A percentile compares a stretch with the other conserved stretches of the same genome.
Conservation (phyloP, 192 early-diverging fungal genomes). For the Coemansia sp. region DNA sequence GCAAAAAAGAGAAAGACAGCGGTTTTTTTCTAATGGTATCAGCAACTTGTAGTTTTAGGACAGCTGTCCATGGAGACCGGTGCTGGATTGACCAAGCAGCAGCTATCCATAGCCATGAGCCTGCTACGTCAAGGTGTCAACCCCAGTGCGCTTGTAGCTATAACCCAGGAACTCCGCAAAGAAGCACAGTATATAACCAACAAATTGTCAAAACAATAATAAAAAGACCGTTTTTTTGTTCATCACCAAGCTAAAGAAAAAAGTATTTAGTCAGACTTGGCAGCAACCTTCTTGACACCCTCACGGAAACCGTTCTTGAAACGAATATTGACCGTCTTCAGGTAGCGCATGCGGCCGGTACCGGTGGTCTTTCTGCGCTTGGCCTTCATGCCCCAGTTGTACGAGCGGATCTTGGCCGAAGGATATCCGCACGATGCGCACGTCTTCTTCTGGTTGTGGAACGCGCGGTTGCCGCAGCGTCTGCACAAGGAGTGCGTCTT, state of each 20-base stretch:
- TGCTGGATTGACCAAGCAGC: constrained; percentile 40
- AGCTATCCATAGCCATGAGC: constrained; percentile 38
- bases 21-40: too few relatives aligned
- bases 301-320: constrained; percentile 99
- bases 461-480: constrained; percentile 93
- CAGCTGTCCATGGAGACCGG: constrained; percentile 34
- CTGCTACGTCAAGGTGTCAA: constrained; percentile 47
- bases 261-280: constrained; percentile 25
- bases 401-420: constrained; percentile 94
- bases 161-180: constrained; percentile 45
- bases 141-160: constrained; percentile 42
- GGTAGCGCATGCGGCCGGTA: constrained; percentile 96
- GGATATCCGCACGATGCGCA: constrained; percentile 99
- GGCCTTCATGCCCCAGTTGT: constrained; percentile 96
- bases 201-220: constrained; percentile 1
- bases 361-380: constrained; percentile 99
- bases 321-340: constrained; percentile 87
- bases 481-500: constrained; percentile 99
- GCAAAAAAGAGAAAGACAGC: background rate
- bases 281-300: constrained; percentile 41
- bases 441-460: constrained; percentile 99
- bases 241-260: background rate
- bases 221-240: background rate
- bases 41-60: constrained; percentile 47
- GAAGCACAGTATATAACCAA: constrained; percentile 15